Conservation (phyloP, 75 land plant genomes). For the Larix kaempferi region DNA sequence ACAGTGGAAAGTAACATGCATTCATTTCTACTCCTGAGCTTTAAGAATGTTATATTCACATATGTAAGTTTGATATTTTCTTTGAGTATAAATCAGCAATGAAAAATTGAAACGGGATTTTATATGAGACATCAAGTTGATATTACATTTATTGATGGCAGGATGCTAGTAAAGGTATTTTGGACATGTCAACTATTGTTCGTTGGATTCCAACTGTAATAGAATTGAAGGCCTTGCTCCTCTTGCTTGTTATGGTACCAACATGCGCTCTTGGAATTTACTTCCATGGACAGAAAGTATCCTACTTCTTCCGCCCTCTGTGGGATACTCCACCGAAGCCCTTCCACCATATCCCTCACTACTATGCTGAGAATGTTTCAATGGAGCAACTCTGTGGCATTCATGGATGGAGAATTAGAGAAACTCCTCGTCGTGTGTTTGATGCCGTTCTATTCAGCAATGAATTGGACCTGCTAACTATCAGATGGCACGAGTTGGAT, state of each 20-base stretch:
- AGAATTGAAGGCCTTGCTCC: conserved; percentile 34
- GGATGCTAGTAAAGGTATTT: conserved; percentile 20
- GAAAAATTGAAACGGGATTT: no score
- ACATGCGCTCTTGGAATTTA: conserved; percentile 34
- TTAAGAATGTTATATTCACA: no score
- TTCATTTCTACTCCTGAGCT: no score
- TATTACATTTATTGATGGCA: conserved; percentile 18
- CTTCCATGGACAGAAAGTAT: conserved; percentile 57
- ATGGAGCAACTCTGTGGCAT: conserved; percentile 59
- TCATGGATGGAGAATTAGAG: conserved; percentile 73
- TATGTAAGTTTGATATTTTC: no score
- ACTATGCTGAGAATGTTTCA: conserved; percentile 45
- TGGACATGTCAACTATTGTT: conserved; percentile 36
- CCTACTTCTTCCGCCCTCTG: conserved; percentile 83
- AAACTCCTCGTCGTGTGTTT: conserved; percentile 67
- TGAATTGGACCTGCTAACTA: conserved; percentile 67
- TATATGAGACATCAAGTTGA: no score
- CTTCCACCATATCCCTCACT: conserved; percentile 57
- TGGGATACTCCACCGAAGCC: conserved; percentile 86
- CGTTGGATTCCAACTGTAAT: conserved; percentile 35
- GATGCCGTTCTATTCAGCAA: conserved; percentile 87
- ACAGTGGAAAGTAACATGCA: no score
- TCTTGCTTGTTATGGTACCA: conserved; percentile 39
- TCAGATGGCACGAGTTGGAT: conserved; percentile 73
- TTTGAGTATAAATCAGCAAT: no score